Evolutionary conservation across 768 basidiomycete species (phyloP).

Genomic region (Boletales sp.): DNA sequence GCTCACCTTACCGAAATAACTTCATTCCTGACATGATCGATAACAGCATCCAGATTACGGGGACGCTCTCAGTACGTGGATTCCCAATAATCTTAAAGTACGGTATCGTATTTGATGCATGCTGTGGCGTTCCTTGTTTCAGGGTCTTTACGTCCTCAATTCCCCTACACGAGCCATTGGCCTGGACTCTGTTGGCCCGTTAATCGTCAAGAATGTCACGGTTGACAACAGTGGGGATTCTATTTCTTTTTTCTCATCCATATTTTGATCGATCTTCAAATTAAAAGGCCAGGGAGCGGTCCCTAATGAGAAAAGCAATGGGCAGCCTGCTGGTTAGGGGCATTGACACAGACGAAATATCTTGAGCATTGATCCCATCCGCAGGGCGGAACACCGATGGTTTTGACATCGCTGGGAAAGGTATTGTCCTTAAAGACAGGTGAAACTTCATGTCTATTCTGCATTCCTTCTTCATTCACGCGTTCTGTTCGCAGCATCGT

Average conservation of each 20-base stretch:
- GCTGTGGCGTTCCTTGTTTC: background rate
- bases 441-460: background rate
- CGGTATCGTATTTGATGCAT: background rate
- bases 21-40: background rate
- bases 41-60: slow-evolving; percentile 38
- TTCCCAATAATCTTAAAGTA: background rate
- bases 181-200: slow-evolving; percentile 24
- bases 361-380: background rate
- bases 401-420: slow-evolving; percentile 40
- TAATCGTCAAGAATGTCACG: slow-evolving; percentile 43
- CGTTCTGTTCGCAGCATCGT: slow-evolving; percentile 11
- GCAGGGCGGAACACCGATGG: slow-evolving; percentile 49
- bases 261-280: background rate
- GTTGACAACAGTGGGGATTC: slow-evolving; percentile 53
- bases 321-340: slow-evolving; percentile 42
- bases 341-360: background rate
- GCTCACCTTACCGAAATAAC: background rate
- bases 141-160: slow-evolving; percentile 39
- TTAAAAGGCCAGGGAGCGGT: slow-evolving; percentile 46
- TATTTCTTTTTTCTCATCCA: background rate
- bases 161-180: slow-evolving; percentile 32
- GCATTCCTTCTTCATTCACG: background rate
- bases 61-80: slow-evolving; percentile 32
- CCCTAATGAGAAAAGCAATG: slow-evolving; percentile 49
- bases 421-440: slow-evolving; percentile 31